Evolutionary conservation across 202 grass and related monocot species (phyloP), one percentile per base, ranked within the genome.

Genomic region (Panicum virgatum): DNA sequence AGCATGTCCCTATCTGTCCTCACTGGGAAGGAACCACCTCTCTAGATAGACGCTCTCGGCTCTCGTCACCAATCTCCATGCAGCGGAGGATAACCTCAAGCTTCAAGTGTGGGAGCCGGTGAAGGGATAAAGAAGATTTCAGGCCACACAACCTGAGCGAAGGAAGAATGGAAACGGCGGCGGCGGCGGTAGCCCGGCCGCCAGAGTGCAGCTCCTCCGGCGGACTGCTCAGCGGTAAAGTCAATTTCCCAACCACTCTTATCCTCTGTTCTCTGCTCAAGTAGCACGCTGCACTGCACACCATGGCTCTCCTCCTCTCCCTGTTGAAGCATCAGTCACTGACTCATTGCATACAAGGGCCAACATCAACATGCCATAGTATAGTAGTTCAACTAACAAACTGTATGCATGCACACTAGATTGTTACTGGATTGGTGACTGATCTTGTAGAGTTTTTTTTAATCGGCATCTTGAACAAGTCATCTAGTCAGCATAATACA

Each of bases 51-150:
- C n/a, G n/a, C 65, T n/a, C n/a, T n/a, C n/a, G n/a, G 19, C 51
- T 44, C 26, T 14, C 4, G 30, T 78, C 83, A 89, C 83, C 83
- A 82, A 86, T 86, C 83, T 66, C 68, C 56, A 73, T 19, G 83
- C 43, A 66, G 37, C 45, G 7, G 54, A 81, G 77, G 46, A 78
- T 72, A 82, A 81, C 11, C 18, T 11, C 7, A 34, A 12, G 38
- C 25, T 72, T 47, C 70, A 61, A 42, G 32, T 10, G 62, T 50
- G 1, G n/a, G 27, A 70, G 39, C 56, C 29, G 18, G 62, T 53
- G 37, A 27, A 82, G 18, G 42, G 87, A 72, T 80, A 79, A 32
- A 19, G 8, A 81, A 73, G 48, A 38, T 82, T 78, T 73, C 26
- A 79, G 47, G 29, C 83, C 83, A 83, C 79, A 82, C 74, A 74